Evolutionary conservation across 2,329 filamentous ascomycete genomes (phyloP).

Genomic region (Aureobasidium sp.): DNA sequence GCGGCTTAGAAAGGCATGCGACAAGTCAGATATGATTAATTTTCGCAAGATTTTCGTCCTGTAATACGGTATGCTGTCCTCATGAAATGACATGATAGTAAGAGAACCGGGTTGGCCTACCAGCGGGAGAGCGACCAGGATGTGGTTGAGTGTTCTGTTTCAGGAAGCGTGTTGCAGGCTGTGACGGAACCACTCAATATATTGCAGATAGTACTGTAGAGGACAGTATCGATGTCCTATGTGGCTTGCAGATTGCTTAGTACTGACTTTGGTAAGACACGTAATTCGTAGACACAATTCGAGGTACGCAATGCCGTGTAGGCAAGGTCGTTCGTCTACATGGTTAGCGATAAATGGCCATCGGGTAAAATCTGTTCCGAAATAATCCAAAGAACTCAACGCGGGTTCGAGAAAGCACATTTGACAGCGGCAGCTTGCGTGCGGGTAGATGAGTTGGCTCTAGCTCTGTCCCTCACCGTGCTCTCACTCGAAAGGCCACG

Average conservation of each 20-base stretch:
- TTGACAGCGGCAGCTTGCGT: constrained; percentile 12
- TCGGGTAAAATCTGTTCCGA: neutral
- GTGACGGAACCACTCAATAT: neutral
- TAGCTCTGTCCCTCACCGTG: neutral
- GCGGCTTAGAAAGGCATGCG: neutral
- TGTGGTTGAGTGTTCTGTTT: constrained; percentile 1
- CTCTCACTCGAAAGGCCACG: neutral
- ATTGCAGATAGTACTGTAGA: neutral
- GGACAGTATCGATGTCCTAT: neutral
- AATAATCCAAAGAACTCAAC: neutral
- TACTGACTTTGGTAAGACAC: neutral
- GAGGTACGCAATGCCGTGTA: neutral
- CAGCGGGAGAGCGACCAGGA: neutral
- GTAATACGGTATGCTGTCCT: neutral
- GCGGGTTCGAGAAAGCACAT: neutral
- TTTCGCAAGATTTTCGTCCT: neutral
- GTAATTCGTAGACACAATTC: neutral
- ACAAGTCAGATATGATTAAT: neutral
- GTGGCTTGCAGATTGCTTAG: constrained; percentile 7
- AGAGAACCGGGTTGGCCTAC: neutral
- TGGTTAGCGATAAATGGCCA: neutral
- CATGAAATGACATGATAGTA: neutral
- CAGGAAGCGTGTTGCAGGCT: constrained; percentile 8
- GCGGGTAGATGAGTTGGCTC: neutral
- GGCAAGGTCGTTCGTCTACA: neutral